A percentile compares a stretch with the other conserved stretches of the same genome.
phyloP scores from a whole-genome alignment of 169 alveolate genomes.

The Fabrea salina region DNA sequence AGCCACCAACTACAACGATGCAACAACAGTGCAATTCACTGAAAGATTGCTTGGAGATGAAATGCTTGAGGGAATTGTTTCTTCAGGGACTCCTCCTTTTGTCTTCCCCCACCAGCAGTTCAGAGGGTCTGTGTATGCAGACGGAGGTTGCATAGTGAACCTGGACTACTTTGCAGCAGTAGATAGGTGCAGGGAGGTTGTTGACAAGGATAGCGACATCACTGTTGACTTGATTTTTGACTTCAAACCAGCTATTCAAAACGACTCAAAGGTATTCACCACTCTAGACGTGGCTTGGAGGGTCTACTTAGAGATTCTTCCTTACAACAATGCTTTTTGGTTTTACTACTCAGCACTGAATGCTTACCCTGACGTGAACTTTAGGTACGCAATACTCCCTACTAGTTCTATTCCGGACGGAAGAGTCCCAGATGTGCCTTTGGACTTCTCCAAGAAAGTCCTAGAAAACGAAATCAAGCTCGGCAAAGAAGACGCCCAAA shows the following conservation, averaged over 20 bases:
- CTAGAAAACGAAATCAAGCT: background rate
- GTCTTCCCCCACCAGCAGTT: slow-evolving; percentile 34
- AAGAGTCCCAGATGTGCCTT: slow-evolving; percentile 9
- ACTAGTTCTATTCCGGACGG: slow-evolving; percentile 27
- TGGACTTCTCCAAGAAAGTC: background rate
- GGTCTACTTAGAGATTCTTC: background rate
- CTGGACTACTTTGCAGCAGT: slow-evolving; percentile 37
- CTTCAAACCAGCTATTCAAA: background rate
- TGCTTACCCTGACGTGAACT: slow-evolving; percentile 35
- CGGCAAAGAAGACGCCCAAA: background rate
- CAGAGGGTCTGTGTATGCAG: slow-evolving; percentile 24
- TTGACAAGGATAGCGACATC: slow-evolving; percentile 17
- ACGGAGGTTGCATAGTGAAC: slow-evolving; percentile 36
- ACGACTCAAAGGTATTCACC: background rate
- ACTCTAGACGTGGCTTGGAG: background rate
- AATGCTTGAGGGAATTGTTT: background rate
- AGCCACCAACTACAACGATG: slow-evolving; percentile 24
- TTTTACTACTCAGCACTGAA: background rate
- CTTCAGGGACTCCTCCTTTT: slow-evolving; percentile 35
- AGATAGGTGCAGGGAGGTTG: slow-evolving; percentile 34
- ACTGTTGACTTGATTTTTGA: slow-evolving; percentile 29
- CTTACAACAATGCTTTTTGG: background rate
- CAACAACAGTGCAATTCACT: slow-evolving; percentile 1
- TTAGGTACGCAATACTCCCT: slow-evolving; percentile 33
- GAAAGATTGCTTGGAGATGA: background rate